phyloP scores from a whole-genome alignment of 1,139 yeast species.

The Nakaseomyces uthaithaninus region DNA sequence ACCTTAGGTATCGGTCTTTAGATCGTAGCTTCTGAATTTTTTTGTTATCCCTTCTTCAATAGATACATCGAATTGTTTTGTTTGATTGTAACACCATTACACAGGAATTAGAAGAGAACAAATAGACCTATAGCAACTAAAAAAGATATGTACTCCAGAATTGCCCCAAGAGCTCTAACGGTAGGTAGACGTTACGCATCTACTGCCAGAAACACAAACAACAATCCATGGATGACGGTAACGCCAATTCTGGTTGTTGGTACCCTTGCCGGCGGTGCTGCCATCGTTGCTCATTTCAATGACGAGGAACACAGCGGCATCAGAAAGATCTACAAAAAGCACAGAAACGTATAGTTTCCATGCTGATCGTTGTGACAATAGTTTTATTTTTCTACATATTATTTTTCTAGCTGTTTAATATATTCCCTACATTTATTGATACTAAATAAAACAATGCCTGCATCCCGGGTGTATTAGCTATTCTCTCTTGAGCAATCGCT shows the following conservation, averaged over 20 bases:
- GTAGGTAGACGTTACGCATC: constrained; percentile 6
- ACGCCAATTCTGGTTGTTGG: constrained; percentile 6
- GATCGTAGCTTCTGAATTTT: too few relatives aligned
- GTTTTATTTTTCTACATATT: too few relatives aligned
- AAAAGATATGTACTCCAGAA: constrained; percentile 5
- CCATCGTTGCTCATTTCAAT: constrained; percentile 7
- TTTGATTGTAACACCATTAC: too few relatives aligned
- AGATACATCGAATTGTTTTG: too few relatives aligned
- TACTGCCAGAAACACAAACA: constrained; percentile 3
- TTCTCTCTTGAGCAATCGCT: too few relatives aligned
- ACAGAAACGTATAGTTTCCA: constrained; percentile 14
- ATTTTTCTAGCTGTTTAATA: too few relatives aligned
- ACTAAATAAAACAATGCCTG: too few relatives aligned
- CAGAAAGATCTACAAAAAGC: constrained; percentile 14
- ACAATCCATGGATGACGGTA: constrained; percentile 3
- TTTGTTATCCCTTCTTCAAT: too few relatives aligned
- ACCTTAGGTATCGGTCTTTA: too few relatives aligned
- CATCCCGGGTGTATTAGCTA: too few relatives aligned
- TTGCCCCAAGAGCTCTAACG: constrained; percentile 4
- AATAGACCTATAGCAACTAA: neutral
- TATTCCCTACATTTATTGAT: neutral
- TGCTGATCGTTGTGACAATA: too few relatives aligned
- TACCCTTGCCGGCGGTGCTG: constrained; percentile 8
- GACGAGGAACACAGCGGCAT: constrained; percentile 12
- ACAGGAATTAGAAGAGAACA: neutral